These are phyloP conservation scores for Wallacemonas sp. DNA, from an alignment of 208 protist species.

Conservation along the genomic window DNA sequence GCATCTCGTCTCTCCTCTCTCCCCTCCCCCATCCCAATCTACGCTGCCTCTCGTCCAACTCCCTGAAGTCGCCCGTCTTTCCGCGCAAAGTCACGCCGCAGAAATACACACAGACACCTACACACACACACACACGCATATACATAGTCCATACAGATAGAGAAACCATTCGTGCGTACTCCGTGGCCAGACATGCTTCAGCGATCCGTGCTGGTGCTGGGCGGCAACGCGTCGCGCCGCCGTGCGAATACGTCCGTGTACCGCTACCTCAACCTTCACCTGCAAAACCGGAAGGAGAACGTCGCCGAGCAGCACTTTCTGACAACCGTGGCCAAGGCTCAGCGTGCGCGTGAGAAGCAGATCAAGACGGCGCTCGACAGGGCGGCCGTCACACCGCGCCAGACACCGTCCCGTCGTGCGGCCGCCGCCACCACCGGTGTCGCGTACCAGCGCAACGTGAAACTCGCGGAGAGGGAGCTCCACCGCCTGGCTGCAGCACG, in stretches of 20 bases:
- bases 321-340: conserved; percentile 16
- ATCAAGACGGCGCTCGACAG: conserved; percentile 12
- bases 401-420: conserved; percentile 3
- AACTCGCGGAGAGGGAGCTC: conserved; percentile 18
- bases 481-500: background rate
- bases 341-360: conserved; percentile 18
- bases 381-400: background rate
- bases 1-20: no score
- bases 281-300: conserved; percentile 8
- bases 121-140: no score
- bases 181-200: no score
- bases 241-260: background rate
- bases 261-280: background rate
- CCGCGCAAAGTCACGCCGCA: no score
- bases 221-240: conserved; percentile 1
- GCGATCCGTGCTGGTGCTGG: background rate
- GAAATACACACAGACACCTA: no score
- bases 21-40: no score
- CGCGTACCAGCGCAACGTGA: conserved; percentile 6
- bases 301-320: conserved; percentile 18
- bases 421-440: background rate
- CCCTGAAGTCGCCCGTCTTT: no score
- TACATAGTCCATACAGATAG: background rate
- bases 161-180: no score
- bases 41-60: no score